Percentiles rank a stretch among this genome's conserved stretches.
phyloP scores from a whole-genome alignment of 768 basidiomycete species.

The Mycena filopes region DNA sequence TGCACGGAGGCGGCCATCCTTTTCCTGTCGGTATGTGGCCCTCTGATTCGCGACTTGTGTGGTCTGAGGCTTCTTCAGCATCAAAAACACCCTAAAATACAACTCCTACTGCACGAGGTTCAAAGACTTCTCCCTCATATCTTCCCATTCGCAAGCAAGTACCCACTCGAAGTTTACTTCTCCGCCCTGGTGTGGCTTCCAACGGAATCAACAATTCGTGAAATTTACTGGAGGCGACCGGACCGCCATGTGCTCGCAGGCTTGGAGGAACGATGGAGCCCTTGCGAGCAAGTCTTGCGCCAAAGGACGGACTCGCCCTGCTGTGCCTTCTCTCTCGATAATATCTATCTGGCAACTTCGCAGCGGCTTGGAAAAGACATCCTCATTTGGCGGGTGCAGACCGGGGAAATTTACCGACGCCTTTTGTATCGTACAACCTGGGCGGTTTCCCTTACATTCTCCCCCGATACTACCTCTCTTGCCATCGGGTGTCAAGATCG shows the following conservation, averaged over 20 bases:
- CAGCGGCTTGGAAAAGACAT: neutral
- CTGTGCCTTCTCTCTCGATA: slow-evolving; percentile 1
- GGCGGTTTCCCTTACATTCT: neutral
- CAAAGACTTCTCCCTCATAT: neutral
- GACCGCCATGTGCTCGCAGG: neutral
- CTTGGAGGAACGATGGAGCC: neutral
- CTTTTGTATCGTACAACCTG: too few species aligned
- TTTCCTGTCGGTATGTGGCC: neutral
- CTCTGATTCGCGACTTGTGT: neutral
- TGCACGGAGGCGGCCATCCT: neutral
- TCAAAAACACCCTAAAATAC: neutral
- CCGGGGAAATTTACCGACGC: neutral
- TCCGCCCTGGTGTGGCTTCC: slow-evolving; percentile 12
- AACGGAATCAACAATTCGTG: neutral
- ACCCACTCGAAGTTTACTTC: slow-evolving; percentile 3
- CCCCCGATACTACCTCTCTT: too few species aligned
- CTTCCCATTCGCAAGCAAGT: neutral
- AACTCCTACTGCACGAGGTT: neutral
- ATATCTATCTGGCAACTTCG: neutral
- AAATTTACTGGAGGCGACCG: neutral
- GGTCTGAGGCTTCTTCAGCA: neutral
- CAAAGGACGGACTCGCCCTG: neutral
- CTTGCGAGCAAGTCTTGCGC: neutral
- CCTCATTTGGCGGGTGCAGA: neutral
- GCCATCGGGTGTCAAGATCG: neutral